Conservation (phyloP, 129 eudicot genomes). For the Escallonia rubra region DNA sequence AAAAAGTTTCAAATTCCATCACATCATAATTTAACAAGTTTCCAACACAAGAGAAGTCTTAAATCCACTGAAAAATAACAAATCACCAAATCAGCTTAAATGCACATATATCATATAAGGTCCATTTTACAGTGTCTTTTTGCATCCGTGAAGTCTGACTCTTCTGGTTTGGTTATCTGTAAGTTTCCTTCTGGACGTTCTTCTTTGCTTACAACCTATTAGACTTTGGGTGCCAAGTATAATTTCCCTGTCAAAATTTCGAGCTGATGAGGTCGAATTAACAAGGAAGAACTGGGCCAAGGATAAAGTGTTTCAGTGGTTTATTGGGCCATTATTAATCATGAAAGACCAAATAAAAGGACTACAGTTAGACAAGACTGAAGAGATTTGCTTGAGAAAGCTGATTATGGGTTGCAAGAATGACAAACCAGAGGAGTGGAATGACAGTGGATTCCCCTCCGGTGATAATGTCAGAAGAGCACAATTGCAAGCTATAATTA, state of each 20-base stretch:
- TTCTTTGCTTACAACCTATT: background rate
- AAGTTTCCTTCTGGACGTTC: conserved; percentile 18
- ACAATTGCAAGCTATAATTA: conserved; percentile 73
- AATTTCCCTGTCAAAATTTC: background rate
- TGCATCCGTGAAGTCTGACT: too few relatives aligned
- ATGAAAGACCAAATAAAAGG: conserved; percentile 90
- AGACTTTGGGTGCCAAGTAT: background rate
- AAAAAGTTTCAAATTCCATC: too few relatives aligned
- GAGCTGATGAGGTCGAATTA: conserved; percentile 70
- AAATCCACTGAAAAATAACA: too few relatives aligned
- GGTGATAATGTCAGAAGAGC: conserved; percentile 72
- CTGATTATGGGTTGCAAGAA: conserved; percentile 59
- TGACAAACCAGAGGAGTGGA: conserved; percentile 78
- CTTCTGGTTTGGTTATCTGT: conserved; percentile 43
- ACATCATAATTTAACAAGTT: too few relatives aligned
- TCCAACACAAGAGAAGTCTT: too few relatives aligned
- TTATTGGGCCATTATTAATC: conserved; percentile 69
- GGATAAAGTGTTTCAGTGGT: conserved; percentile 86
- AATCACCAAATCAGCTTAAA: too few relatives aligned
- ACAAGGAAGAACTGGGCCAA: conserved; percentile 53
- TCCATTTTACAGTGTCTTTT: too few relatives aligned
- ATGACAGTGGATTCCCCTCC: conserved; percentile 62
- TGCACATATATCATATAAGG: too few relatives aligned
- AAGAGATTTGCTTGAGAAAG: conserved; percentile 57
- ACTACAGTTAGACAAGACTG: conserved; percentile 43